These are phyloP conservation scores for Larix kaempferi DNA, from an alignment of 75 land plant genomes.

Conservation along the genomic window DNA sequence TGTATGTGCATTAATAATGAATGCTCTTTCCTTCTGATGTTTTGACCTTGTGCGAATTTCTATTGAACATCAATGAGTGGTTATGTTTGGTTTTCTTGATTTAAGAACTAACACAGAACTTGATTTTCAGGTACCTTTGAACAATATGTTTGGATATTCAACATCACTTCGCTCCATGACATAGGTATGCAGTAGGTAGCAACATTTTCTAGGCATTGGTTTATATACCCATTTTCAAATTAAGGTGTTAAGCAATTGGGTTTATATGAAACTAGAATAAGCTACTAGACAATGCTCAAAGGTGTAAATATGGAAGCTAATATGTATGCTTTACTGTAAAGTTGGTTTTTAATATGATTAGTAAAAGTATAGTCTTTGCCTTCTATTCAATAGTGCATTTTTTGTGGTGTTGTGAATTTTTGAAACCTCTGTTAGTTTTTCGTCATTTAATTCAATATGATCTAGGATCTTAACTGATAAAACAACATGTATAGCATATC, in stretches of 20 bases:
- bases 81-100: neutral
- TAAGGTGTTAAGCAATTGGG: neutral
- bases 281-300: neutral
- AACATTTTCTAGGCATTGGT: neutral
- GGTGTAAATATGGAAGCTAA: neutral
- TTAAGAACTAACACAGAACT: neutral
- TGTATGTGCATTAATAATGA: slow-evolving; percentile 1
- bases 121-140: slow-evolving; percentile 85
- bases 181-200: slow-evolving; percentile 54
- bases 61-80: neutral
- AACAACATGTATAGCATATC: too few relatives aligned
- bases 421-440: too few relatives aligned
- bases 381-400: too few relatives aligned
- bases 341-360: neutral
- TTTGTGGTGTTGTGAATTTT: neutral
- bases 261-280: neutral
- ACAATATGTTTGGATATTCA: slow-evolving; percentile 99
- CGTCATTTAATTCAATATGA: too few relatives aligned
- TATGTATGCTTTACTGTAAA: neutral
- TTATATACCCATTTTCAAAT: neutral
- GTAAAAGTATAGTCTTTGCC: neutral
- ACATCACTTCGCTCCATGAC: slow-evolving; percentile 98
- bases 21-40: too few relatives aligned
- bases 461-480: too few relatives aligned
- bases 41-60: neutral